A percentile compares a stretch with the other conserved stretches of the same genome.
Evolutionary conservation across 345 rosid species (phyloP).

Genomic region (Eutrema yunnanense): DNA sequence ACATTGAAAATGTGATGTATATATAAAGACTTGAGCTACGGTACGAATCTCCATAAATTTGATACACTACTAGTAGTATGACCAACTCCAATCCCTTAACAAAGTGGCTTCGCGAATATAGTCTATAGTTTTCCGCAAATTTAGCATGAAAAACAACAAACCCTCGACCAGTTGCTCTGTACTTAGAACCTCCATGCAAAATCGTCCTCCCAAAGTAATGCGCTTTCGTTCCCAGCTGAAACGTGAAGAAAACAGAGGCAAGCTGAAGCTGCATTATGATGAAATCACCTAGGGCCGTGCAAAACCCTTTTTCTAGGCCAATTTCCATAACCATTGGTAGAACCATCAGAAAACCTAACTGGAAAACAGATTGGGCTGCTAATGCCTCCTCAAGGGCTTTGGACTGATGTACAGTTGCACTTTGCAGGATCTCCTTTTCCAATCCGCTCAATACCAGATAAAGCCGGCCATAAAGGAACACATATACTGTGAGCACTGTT

Average conservation of each 20-base stretch:
- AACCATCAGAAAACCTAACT: conserved; percentile 75
- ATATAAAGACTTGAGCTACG: conserved; percentile 61
- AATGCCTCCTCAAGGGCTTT: conserved; percentile 89
- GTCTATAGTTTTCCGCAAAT: conserved; percentile 85
- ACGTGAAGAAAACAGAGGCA: conserved; percentile 91
- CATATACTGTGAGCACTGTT: conserved; percentile 74
- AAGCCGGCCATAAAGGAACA: conserved; percentile 89
- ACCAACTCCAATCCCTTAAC: conserved; percentile 84
- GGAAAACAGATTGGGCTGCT: conserved; percentile 77
- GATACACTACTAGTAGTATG: conserved; percentile 63
- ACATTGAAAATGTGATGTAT: conserved; percentile 76
- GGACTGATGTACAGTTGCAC: conserved; percentile 49
- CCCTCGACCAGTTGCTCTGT: conserved; percentile 83
- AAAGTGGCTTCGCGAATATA: conserved; percentile 90
- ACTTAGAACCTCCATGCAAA: conserved; percentile 87
- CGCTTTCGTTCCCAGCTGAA: conserved; percentile 96
- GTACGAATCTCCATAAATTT: conserved; percentile 65
- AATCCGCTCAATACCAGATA: conserved; percentile 91
- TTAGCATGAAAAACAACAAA: conserved; percentile 90
- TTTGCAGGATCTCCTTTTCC: conserved; percentile 53
- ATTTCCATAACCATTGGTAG: conserved; percentile 97
- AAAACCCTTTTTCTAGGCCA: conserved; percentile 91
- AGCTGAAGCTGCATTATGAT: conserved; percentile 96
- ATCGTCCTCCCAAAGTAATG: conserved; percentile 91
- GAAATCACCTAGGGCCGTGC: conserved; percentile 79